Percentiles rank a stretch among this genome's conserved stretches.
These are phyloP conservation scores for Ajuga reptans DNA, from an alignment of 305 asterid species.

Conservation along the genomic window DNA sequence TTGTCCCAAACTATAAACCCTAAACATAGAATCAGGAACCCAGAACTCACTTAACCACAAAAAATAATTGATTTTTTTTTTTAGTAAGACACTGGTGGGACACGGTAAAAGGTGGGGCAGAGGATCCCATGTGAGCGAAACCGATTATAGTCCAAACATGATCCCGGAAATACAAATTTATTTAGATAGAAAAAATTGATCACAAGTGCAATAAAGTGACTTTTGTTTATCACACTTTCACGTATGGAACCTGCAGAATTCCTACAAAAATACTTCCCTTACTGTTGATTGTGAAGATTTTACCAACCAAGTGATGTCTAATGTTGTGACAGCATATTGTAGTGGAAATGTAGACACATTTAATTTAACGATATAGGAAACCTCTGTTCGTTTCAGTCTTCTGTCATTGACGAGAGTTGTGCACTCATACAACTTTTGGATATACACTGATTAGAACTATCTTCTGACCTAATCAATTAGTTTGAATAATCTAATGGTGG, in stretches of 20 bases:
- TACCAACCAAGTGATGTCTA: neutral
- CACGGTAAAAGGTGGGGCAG: too few relatives aligned
- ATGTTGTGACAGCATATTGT: neutral
- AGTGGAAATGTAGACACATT: neutral
- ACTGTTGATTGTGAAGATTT: neutral
- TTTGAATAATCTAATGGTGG: neutral
- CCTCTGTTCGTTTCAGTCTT: too few relatives aligned
- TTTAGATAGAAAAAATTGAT: too few relatives aligned
- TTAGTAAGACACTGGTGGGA: too few relatives aligned
- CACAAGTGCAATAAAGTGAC: too few relatives aligned
- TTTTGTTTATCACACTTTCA: neutral
- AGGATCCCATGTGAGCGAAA: too few relatives aligned
- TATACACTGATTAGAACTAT: neutral
- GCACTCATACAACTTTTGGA: neutral
- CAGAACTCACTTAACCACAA: too few relatives aligned
- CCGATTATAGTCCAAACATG: too few relatives aligned
- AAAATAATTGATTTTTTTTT: too few relatives aligned
- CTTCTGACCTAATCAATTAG: neutral
- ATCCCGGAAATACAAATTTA: too few relatives aligned
- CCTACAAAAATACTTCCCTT: neutral
- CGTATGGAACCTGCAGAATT: neutral
- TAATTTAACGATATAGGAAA: neutral
- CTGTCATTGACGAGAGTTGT: neutral
- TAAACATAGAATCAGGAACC: too few relatives aligned
- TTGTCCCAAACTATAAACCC: too few relatives aligned